phyloP scores from a whole-genome alignment of 2,329 filamentous ascomycete genomes.

The Biscogniauxia mediterranea region DNA sequence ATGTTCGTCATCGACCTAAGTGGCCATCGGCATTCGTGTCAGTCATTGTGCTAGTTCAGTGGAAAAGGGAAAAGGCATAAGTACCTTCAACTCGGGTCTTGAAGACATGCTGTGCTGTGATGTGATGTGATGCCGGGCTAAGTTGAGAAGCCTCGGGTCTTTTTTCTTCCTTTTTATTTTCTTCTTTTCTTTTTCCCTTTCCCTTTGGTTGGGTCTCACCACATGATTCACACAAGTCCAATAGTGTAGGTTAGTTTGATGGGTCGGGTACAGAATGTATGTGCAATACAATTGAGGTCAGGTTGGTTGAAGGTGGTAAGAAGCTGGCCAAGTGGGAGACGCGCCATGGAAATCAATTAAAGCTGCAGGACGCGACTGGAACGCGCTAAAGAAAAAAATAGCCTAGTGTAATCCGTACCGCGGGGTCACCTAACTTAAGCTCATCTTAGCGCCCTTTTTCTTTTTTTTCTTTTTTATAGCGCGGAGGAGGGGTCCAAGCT shows the following conservation, averaged over 20 bases:
- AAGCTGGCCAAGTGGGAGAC: constrained; percentile 7
- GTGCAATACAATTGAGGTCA: not conserved
- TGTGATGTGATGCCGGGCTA: constrained; percentile 38
- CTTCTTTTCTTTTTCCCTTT: not conserved
- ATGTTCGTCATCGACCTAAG: constrained; percentile 88
- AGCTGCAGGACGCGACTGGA: constrained; percentile 27
- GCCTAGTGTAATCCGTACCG: no score
- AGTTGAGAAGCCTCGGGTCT: not conserved
- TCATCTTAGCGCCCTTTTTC: no score
- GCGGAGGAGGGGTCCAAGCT: not conserved
- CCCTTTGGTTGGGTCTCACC: not conserved
- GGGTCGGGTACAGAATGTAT: not conserved
- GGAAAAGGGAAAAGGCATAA: not conserved
- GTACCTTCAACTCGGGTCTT: constrained; percentile 52
- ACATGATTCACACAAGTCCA: not conserved
- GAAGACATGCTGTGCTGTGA: constrained; percentile 53
- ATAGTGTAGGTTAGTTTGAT: not conserved
- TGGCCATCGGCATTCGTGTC: no score
- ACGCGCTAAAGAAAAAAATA: constrained; percentile 21
- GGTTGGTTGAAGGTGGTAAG: not conserved
- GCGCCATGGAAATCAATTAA: constrained; percentile 31
- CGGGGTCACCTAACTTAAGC: no score
- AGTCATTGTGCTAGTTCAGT: not conserved
- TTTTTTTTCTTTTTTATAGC: no score
- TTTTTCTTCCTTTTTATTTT: not conserved